phyloP scores from a whole-genome alignment of 1,284 basidiomycete species.

The Singerocomus rubriflavus region DNA sequence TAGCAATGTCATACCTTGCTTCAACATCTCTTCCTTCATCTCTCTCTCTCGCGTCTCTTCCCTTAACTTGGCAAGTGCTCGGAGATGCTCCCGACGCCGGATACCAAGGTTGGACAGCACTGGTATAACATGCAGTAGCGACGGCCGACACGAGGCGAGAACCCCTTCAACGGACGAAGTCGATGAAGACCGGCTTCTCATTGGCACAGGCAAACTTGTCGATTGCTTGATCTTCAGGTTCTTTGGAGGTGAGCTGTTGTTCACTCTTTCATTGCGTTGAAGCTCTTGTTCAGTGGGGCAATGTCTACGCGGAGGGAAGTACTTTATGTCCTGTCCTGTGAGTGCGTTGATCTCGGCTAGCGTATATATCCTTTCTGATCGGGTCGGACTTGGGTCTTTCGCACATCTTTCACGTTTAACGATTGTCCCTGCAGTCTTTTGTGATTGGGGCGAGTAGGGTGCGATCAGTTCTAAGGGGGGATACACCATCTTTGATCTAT shows the following conservation, averaged over 20 bases:
- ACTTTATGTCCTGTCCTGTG: slow-evolving; percentile 26
- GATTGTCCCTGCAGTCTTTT: slow-evolving; percentile 14
- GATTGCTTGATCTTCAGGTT: slow-evolving; percentile 15
- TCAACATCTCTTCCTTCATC: slow-evolving; percentile 63
- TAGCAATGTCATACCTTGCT: slow-evolving; percentile 60
- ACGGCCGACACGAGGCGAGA: slow-evolving; percentile 55
- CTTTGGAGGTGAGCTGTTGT: slow-evolving; percentile 23
- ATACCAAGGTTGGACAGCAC: slow-evolving; percentile 56
- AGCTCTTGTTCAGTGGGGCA: slow-evolving; percentile 11
- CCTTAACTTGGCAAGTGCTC: slow-evolving; percentile 54
- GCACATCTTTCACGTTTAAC: slow-evolving; percentile 22
- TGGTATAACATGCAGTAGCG: slow-evolving; percentile 56
- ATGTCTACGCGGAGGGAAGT: slow-evolving; percentile 22
- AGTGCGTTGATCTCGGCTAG: slow-evolving; percentile 33
- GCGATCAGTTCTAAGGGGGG: slow-evolving; percentile 22
- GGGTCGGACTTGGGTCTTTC: slow-evolving; percentile 26
- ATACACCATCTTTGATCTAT: slow-evolving; percentile 25
- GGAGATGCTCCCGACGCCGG: slow-evolving; percentile 52
- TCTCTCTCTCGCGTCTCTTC: slow-evolving; percentile 64
- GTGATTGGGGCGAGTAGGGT: slow-evolving; percentile 13
- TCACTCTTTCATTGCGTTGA: slow-evolving; percentile 14
- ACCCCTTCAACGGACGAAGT: slow-evolving; percentile 47
- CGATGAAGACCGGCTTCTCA: slow-evolving; percentile 28
- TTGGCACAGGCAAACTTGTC: slow-evolving; percentile 11
- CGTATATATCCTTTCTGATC: slow-evolving; percentile 35